phyloP scores from a whole-genome alignment of 1,284 basidiomycete genomes.

The Leccinum solheimii region DNA sequence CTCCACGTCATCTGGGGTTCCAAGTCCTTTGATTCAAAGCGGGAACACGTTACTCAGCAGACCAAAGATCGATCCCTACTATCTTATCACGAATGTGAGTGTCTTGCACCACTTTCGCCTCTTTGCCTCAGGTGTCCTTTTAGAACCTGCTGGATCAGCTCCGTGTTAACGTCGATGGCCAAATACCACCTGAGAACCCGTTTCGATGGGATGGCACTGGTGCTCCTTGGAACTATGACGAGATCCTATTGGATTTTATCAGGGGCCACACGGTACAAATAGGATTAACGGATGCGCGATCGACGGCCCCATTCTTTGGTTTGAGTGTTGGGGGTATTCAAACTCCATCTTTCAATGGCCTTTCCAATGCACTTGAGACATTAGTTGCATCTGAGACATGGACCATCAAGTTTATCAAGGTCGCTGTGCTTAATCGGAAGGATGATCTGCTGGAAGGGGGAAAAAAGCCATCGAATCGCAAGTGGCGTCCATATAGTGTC shows the following conservation, averaged over 20 bases:
- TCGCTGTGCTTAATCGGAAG: slow-evolving; percentile 82
- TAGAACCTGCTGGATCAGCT: slow-evolving; percentile 74
- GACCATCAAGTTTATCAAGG: slow-evolving; percentile 77
- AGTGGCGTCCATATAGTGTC: slow-evolving; percentile 89
- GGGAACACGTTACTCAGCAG: slow-evolving; percentile 49
- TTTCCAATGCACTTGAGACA: slow-evolving; percentile 23
- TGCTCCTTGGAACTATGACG: slow-evolving; percentile 67
- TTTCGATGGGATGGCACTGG: slow-evolving; percentile 77
- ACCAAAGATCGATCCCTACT: slow-evolving; percentile 88
- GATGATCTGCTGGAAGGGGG: slow-evolving; percentile 79
- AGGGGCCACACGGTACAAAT: slow-evolving; percentile 67
- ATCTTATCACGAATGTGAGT: slow-evolving; percentile 78
- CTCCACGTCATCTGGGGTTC: slow-evolving; percentile 41
- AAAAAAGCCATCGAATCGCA: slow-evolving; percentile 73
- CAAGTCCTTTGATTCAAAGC: slow-evolving; percentile 38
- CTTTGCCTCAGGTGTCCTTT: slow-evolving; percentile 12
- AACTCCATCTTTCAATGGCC: slow-evolving; percentile 28
- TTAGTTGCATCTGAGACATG: slow-evolving; percentile 39
- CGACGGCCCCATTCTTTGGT: slow-evolving; percentile 50
- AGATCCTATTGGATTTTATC: slow-evolving; percentile 70
- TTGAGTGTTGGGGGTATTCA: slow-evolving; percentile 42
- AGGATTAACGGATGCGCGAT: slow-evolving; percentile 41
- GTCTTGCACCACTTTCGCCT: background rate
- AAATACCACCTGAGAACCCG: slow-evolving; percentile 69
- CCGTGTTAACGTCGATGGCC: slow-evolving; percentile 68